A percentile compares a stretch with the other conserved stretches of the same genome.
Evolutionary conservation across 2,329 filamentous ascomycete genomes (phyloP).

Genomic region (Neurospora sp.): DNA sequence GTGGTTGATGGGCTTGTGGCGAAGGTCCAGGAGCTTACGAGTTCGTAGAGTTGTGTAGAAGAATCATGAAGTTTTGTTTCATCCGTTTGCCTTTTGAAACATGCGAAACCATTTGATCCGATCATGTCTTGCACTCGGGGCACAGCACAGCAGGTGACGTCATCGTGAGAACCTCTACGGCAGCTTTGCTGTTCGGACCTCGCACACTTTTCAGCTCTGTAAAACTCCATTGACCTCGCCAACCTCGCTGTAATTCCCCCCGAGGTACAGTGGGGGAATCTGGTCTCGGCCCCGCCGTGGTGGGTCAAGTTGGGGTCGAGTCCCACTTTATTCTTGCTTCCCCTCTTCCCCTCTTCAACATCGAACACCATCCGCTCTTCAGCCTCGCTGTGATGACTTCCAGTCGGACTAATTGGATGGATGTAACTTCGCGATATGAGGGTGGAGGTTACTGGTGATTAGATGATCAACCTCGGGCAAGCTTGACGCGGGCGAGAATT

Average conservation of each 20-base stretch:
- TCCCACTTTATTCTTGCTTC: background rate
- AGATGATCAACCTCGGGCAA: background rate
- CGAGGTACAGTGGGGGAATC: slow-evolving; percentile 12
- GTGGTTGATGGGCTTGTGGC: slow-evolving; percentile 24
- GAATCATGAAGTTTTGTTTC: background rate
- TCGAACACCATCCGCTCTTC: background rate
- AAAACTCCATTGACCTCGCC: background rate
- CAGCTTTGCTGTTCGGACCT: background rate
- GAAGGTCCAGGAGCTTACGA: slow-evolving; percentile 26
- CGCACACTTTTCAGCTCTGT: too few species aligned
- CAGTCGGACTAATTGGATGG: background rate
- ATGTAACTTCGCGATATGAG: background rate
- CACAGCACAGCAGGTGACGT: background rate
- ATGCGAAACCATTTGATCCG: background rate
- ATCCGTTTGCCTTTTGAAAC: too few species aligned
- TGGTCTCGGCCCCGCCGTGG: background rate
- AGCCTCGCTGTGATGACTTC: background rate
- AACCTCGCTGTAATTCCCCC: slow-evolving; percentile 22
- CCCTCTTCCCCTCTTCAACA: background rate
- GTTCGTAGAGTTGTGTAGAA: slow-evolving; percentile 6
- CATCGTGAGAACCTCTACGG: background rate
- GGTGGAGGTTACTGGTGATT: background rate
- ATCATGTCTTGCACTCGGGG: background rate
- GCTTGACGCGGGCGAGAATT: background rate
- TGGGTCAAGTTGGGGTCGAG: slow-evolving; percentile 4